Evolutionary conservation across 2,329 filamentous ascomycete species (phyloP).

Genomic region (Aspergillus viridinutans): DNA sequence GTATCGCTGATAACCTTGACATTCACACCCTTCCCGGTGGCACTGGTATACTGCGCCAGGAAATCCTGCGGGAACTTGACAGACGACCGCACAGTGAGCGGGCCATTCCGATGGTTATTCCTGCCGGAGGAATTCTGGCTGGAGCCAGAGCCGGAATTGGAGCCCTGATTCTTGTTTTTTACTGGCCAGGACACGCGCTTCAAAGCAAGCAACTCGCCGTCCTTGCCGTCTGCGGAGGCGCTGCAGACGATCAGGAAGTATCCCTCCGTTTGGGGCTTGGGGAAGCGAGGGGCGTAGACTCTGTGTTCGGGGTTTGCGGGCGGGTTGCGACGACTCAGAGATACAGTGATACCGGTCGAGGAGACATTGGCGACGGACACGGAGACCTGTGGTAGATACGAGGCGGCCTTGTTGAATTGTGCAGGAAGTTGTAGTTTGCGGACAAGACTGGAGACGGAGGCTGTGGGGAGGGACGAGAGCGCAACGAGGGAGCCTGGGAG

Average conservation of each 20-base stretch:
- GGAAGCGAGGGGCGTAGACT: constrained; percentile 84
- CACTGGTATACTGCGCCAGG: constrained; percentile 20
- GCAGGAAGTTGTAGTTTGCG: constrained; percentile 27
- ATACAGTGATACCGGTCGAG: constrained; percentile 54
- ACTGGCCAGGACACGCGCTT: constrained; percentile 77
- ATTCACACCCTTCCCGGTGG: constrained; percentile 59
- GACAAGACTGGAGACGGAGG: constrained; percentile 22
- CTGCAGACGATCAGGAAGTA: constrained; percentile 77
- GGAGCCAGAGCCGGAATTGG: constrained; percentile 2
- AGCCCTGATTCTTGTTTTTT: constrained; percentile 10
- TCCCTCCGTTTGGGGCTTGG: constrained; percentile 90
- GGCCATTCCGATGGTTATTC: constrained; percentile 10
- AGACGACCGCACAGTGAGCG: constrained; percentile 23
- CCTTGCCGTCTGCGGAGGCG: constrained; percentile 37
- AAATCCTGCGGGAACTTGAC: constrained; percentile 29
- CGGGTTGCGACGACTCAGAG: constrained; percentile 63
- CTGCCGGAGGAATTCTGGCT: constrained; percentile 14
- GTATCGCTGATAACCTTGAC: constrained; percentile 79
- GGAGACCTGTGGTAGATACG: constrained; percentile 64
- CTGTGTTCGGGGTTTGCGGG: constrained; percentile 62
- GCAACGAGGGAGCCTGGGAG: constrained; percentile 29
- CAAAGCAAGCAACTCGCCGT: constrained; percentile 76
- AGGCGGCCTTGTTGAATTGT: constrained; percentile 54
- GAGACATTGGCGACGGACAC: constrained; percentile 60
- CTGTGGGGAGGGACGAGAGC: constrained; percentile 26